Base-by-base conservation (phyloP, 2,329 filamentous ascomycete species). In the Amauroascus niger region DNA sequence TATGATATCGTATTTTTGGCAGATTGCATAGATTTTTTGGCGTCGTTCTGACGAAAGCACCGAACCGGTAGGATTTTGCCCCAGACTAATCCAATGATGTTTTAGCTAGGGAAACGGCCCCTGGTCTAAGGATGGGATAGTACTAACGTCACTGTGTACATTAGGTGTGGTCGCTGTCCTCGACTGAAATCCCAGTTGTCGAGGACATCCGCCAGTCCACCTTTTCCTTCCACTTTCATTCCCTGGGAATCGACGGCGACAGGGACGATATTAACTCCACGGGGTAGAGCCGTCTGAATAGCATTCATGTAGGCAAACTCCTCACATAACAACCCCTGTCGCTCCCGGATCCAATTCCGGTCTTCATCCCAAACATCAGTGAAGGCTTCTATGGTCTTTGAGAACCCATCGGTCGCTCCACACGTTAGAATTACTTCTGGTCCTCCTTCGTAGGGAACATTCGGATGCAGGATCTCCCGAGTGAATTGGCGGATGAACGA, bases 141-240 rank as follows among this genome's bases (percentile, higher is more conserved):
- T 47, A 81, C 84, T 78, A 69, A 88, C 82, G 87, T 90, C 59
- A 96, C 86, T 1, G 88, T 94, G 67, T 96, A 96, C 74, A 96
- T 78, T 59, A 96, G 67, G 67, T 91, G 86, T 39, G 90, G 90
- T 55, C 86, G 77, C 64, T 81, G 83, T 0, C 90, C 90, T 62
- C 78, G 83, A 39, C 74, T 74, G 45, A 76, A 74, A 67, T 96
- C 86, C 90, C 90, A 96, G 61, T 86, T 88, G 51, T 82, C 79
- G 28, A 96, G 73, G 1, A 95, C 81, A 61, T 94, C 85, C 55
- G 82, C 76, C 57, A 96, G 71, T 1, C 88, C 85, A 26, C 87
- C 87, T 5, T 80, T 76, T 0, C 89, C 89, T 20, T 77, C 73
- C 0, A 82, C 81, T n/a, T 79, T 60, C 86, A 96, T 93, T 20